Conservation (phyloP, 805 yeast genomes). For the Wickerhamomyces ciferrii region DNA sequence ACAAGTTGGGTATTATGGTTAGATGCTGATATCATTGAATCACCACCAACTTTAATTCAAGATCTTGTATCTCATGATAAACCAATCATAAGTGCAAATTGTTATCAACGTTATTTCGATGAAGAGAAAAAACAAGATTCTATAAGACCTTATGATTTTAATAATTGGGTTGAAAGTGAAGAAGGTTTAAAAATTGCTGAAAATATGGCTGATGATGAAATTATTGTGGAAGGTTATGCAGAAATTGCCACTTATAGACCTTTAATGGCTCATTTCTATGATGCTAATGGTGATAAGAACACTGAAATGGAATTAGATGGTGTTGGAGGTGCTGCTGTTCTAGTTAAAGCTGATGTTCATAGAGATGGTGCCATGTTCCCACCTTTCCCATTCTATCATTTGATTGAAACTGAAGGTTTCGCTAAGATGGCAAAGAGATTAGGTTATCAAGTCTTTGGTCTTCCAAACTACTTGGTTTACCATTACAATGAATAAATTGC, state of each 20-base stretch:
- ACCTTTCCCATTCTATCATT: constrained; percentile 92
- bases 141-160: constrained; percentile 89
- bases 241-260: constrained; percentile 94
- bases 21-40: constrained; percentile 90
- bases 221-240: constrained; percentile 89
- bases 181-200: constrained; percentile 74
- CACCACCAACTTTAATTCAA: constrained; percentile 78
- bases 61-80: constrained; percentile 83
- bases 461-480: constrained; percentile 91
- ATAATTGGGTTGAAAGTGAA: constrained; percentile 90
- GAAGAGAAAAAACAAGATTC: constrained; percentile 47
- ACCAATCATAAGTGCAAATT: constrained; percentile 88
- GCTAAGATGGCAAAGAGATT: constrained; percentile 97
- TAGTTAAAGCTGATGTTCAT: constrained; percentile 97
- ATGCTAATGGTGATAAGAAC: constrained; percentile 52
- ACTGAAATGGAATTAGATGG: constrained; percentile 88
- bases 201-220: constrained; percentile 77
- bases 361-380: constrained; percentile 99
- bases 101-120: constrained; percentile 77
- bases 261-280: constrained; percentile 86
- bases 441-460: constrained; percentile 86
- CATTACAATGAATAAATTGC: constrained; percentile 78
- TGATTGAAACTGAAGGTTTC: constrained; percentile 97
- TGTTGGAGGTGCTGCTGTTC: constrained; percentile 95
- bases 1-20: constrained; percentile 97